These are phyloP conservation scores for Piloderma croceum DNA, from an alignment of 768 basidiomycete species.

Conservation along the genomic window DNA sequence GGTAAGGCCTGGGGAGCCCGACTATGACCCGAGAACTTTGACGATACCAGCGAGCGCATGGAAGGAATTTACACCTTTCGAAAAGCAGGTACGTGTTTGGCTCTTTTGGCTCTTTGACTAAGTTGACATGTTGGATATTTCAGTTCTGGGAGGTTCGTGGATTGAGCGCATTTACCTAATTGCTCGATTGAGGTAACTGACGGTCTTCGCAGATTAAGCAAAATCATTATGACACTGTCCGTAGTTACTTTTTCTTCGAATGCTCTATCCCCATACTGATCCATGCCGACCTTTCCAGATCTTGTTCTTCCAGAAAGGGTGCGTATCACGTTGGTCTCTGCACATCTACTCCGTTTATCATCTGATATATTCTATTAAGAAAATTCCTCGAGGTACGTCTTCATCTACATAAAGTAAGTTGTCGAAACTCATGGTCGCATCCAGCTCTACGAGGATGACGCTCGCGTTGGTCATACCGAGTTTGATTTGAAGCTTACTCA, in stretches of 20 bases:
- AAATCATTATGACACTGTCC: slow-evolving; percentile 90
- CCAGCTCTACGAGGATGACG: slow-evolving; percentile 92
- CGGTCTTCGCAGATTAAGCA: slow-evolving; percentile 77
- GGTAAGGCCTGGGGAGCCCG: slow-evolving; percentile 66
- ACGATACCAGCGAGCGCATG: slow-evolving; percentile 73
- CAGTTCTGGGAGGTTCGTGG: slow-evolving; percentile 70
- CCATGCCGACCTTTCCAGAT: slow-evolving; percentile 53
- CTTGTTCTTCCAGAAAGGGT: slow-evolving; percentile 99
- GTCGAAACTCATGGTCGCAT: slow-evolving; percentile 1
- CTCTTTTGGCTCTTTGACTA: background rate
- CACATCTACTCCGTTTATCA: slow-evolving; percentile 1
- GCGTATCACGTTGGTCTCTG: slow-evolving; percentile 9
- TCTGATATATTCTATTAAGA: slow-evolving; percentile 29
- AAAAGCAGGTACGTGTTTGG: slow-evolving; percentile 61
- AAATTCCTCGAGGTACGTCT: slow-evolving; percentile 71
- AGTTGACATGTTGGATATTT: slow-evolving; percentile 3
- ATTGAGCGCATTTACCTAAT: background rate
- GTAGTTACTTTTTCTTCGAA: too few relatives aligned
- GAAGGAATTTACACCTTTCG: slow-evolving; percentile 88
- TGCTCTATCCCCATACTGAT: too few relatives aligned
- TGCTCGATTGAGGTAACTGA: slow-evolving; percentile 4
- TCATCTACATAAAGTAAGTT: background rate
- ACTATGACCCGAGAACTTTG: slow-evolving; percentile 88
- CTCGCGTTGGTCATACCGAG: slow-evolving; percentile 84
- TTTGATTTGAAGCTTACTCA: slow-evolving; percentile 92